Percentiles rank a stretch among this genome's conserved stretches.
phyloP scores from a whole-genome alignment of 2,329 filamentous ascomycete species.

The Paecilomyces sp. region DNA sequence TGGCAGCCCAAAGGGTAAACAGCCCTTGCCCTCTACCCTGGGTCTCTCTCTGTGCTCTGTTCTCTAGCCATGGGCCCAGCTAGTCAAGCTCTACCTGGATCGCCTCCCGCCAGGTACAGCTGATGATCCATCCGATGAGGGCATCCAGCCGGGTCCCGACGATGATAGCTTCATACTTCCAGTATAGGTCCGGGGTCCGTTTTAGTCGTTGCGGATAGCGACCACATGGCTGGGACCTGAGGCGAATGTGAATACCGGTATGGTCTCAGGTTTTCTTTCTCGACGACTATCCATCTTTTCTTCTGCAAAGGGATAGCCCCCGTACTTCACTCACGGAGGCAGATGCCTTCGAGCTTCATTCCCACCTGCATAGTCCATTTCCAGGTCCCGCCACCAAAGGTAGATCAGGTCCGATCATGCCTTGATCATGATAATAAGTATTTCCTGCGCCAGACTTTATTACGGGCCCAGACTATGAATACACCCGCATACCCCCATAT shows the following conservation, averaged over 20 bases:
- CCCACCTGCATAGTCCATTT: neutral
- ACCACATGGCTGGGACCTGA: constrained; percentile 27
- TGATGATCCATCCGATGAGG: neutral
- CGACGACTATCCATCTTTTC: neutral
- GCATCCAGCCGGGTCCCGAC: neutral
- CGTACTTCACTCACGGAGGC: neutral
- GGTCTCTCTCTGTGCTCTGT: neutral
- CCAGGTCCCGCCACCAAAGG: neutral
- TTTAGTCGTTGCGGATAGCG: neutral
- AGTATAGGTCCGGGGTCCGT: neutral
- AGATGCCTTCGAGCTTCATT: neutral
- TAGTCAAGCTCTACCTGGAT: neutral
- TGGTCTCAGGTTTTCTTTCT: constrained; percentile 1
- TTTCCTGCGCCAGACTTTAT: neutral
- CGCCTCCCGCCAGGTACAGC: neutral
- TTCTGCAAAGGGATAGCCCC: neutral
- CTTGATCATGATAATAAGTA: neutral
- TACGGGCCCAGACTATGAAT: neutral
- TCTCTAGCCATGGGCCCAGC: neutral
- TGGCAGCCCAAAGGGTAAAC: neutral
- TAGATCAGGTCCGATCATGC: constrained; percentile 1
- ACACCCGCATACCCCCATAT: neutral
- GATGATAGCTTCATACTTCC: neutral
- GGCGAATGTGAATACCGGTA: neutral
- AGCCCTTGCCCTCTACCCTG: neutral